phyloP scores from a whole-genome alignment of 257 asterid species.

The Ilex asprella region DNA sequence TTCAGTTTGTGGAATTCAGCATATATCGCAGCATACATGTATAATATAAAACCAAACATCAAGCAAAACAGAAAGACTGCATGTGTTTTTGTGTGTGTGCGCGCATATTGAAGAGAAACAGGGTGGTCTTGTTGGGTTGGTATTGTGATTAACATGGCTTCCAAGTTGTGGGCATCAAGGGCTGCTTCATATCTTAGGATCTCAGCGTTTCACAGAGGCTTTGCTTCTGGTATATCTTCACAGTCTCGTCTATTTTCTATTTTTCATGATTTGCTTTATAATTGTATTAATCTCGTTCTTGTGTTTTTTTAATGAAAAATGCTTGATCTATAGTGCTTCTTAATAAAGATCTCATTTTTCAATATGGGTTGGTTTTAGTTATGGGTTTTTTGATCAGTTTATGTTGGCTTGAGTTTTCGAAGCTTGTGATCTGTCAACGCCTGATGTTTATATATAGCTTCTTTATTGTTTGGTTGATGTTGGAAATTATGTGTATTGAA shows the following conservation, averaged over 20 bases:
- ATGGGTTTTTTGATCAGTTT: slow-evolving; percentile 10
- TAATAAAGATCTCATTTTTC: slow-evolving; percentile 37
- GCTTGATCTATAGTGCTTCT: slow-evolving; percentile 37
- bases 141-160: slow-evolving; percentile 46
- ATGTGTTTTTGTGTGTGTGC: background rate
- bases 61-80: background rate
- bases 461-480: too few relatives aligned
- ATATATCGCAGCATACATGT: too few relatives aligned
- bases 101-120: background rate
- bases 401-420: slow-evolving; percentile 1
- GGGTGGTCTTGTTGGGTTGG: background rate
- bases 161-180: slow-evolving; percentile 68
- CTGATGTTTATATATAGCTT: too few relatives aligned
- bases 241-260: background rate
- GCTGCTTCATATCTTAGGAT: slow-evolving; percentile 81
- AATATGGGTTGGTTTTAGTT: slow-evolving; percentile 11
- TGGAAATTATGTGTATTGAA: too few relatives aligned
- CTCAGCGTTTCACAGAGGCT: slow-evolving; percentile 67
- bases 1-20: too few relatives aligned
- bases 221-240: slow-evolving; percentile 61
- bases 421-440: too few relatives aligned
- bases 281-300: slow-evolving; percentile 15
- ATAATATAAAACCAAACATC: too few relatives aligned
- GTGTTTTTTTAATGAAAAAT: background rate
- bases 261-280: slow-evolving; percentile 2